Base-by-base conservation (phyloP, 805 yeast species). In the Alloascoidea africana region DNA sequence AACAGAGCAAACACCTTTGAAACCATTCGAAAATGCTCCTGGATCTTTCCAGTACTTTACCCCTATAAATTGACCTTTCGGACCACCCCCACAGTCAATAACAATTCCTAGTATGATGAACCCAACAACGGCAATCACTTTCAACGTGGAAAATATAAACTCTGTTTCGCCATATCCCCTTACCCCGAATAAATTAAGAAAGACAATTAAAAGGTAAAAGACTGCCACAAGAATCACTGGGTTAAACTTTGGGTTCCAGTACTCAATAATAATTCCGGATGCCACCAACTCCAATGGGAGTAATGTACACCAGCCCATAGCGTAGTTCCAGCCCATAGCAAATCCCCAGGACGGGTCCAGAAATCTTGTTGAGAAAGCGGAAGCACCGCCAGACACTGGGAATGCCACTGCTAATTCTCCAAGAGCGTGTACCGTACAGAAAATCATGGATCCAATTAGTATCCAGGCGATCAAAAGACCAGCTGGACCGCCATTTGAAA, bases 371-470 rank as follows among this genome's bases (percentile, higher is more conserved):
- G 76, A 69, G 45, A 71, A 73, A 33, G 73, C 66, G 42, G 72
- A 74, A 52, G 71, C 76, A 3, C 78, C 79, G 49, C 84, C 84
- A 34, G 73, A 61, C 38, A 76, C 57, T 27, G 64, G 62, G 32
- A 71, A 77, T 13, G 70, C 65, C 37, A 74, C 75, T 1, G 82
- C 77, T 59, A 76, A 47, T 49, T 77, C 85, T 42, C 83, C 82
- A 45, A 73, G 66, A n/a, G 76, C 69, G 41, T 67, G 70, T 46
- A 76, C 70, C 38, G 74, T 73, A 42, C 68, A 63, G 53, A 67
- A 72, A 15, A 77, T 65, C 65, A 73, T 68, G 6, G 65, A 50
- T 17, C 78, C 78, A 42, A 74, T 68, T 39, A 76, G 49, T 2
- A 65, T 59, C 54, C 72, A 74, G 5, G 77, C 80, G 30, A 76